Conservation (phyloP, 1,139 yeast genomes). For the Candida sp. region DNA sequence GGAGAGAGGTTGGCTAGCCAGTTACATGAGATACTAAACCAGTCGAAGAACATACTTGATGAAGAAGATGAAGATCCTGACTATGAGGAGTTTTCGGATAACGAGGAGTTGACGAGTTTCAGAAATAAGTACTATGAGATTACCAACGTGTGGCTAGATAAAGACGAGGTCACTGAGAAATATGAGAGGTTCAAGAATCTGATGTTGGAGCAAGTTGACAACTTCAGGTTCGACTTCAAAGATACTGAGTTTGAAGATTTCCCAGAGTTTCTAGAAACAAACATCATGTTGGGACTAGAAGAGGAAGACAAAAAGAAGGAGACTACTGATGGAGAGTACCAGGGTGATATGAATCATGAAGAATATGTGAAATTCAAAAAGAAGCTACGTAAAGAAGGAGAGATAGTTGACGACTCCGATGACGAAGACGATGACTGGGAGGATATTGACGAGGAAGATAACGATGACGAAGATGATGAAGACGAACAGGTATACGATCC, state of each 20-base stretch:
- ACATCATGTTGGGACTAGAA: slow-evolving; percentile 12
- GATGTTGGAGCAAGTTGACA: slow-evolving; percentile 5
- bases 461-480: slow-evolving; percentile 12
- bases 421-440: slow-evolving; percentile 7
- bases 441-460: slow-evolving; percentile 10
- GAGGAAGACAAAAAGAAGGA: slow-evolving; percentile 22
- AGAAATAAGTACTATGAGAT: slow-evolving; percentile 12
- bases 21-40: slow-evolving; percentile 9
- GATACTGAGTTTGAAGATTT: slow-evolving; percentile 17
- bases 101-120: slow-evolving; percentile 13
- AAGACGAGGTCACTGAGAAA: slow-evolving; percentile 7
- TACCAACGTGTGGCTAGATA: slow-evolving; percentile 12
- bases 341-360: slow-evolving; percentile 19
- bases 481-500: slow-evolving; percentile 11
- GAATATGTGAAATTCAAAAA: slow-evolving; percentile 15
- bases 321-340: slow-evolving; percentile 10
- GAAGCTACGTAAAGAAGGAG: slow-evolving; percentile 10
- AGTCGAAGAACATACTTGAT: slow-evolving; percentile 2
- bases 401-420: slow-evolving; percentile 2
- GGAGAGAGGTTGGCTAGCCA: slow-evolving; percentile 10
- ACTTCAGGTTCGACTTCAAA: slow-evolving; percentile 12
- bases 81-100: slow-evolving; percentile 7
- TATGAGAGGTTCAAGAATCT: slow-evolving; percentile 11
- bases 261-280: slow-evolving; percentile 17
- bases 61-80: slow-evolving; percentile 5